Percentiles rank a stretch among this genome's conserved stretches.
Conservation (phyloP, 2,329 filamentous ascomycete genomes). For the Aspergillus carbonarius region DNA sequence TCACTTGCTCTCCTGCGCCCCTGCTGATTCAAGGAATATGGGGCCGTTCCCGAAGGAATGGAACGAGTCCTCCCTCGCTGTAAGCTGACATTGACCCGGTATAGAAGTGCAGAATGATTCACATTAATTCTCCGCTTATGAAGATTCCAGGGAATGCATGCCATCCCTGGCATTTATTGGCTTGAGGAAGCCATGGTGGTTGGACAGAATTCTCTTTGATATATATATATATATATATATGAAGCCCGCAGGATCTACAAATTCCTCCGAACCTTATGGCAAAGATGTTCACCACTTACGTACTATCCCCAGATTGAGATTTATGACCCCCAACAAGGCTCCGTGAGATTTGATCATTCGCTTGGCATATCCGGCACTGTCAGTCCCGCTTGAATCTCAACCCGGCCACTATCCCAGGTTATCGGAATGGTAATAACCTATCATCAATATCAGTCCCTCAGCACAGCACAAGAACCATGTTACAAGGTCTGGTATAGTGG, state of each 20-base stretch:
- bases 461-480: too few species aligned
- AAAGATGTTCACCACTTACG: too few species aligned
- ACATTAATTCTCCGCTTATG: not conserved
- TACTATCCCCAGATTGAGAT: not conserved
- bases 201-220: not conserved
- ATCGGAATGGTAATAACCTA: too few species aligned
- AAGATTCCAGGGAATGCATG: not conserved
- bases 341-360: too few species aligned
- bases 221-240: too few species aligned
- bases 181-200: not conserved
- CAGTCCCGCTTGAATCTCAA: too few species aligned
- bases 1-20: not conserved
- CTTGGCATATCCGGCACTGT: too few species aligned
- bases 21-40: not conserved
- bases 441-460: too few species aligned
- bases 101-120: not conserved
- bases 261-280: not conserved
- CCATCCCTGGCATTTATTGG: not conserved
- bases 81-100: not conserved
- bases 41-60: not conserved
- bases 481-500: too few species aligned
- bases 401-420: too few species aligned
- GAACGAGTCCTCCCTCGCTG: not conserved
- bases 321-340: not conserved
- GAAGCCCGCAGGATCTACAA: not conserved